These are phyloP conservation scores for Dunaliella salina DNA, from an alignment of 163 green algal species.

Conservation along the genomic window DNA sequence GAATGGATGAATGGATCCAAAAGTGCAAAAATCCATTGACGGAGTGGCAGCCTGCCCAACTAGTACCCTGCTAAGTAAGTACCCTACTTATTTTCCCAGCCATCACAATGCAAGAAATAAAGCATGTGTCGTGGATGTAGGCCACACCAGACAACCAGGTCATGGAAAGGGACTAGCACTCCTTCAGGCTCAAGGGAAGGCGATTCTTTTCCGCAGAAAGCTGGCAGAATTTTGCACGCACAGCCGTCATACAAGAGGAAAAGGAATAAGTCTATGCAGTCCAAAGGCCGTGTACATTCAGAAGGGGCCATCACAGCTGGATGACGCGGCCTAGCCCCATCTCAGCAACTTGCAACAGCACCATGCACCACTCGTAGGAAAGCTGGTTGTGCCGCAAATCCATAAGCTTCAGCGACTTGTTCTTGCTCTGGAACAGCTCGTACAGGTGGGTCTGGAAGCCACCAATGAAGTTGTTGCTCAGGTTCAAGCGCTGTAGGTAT, in stretches of 20 bases:
- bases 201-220: too few species aligned
- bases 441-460: neutral
- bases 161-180: too few species aligned
- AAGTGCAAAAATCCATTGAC: too few species aligned
- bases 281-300: neutral
- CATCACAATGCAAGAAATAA: too few species aligned
- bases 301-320: neutral
- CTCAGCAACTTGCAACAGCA: neutral
- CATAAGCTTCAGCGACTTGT: neutral
- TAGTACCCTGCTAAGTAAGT: too few species aligned
- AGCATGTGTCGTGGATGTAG: too few species aligned
- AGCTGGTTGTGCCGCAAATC: slow-evolving; percentile 6
- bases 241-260: neutral
- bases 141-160: too few species aligned
- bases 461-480: slow-evolving; percentile 8
- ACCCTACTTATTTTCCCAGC: too few species aligned
- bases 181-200: too few species aligned
- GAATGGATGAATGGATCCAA: too few species aligned
- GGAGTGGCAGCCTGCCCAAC: too few species aligned
- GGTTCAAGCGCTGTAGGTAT: neutral
- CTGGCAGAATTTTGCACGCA: neutral
- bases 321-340: neutral
- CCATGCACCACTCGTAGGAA: neutral
- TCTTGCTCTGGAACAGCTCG: neutral
- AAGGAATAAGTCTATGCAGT: neutral